A percentile compares a stretch with the other conserved stretches of the same genome.
Evolutionary conservation across 73 alveolate genomes (phyloP).

Genomic region (Tetrahymena elliotti): DNA sequence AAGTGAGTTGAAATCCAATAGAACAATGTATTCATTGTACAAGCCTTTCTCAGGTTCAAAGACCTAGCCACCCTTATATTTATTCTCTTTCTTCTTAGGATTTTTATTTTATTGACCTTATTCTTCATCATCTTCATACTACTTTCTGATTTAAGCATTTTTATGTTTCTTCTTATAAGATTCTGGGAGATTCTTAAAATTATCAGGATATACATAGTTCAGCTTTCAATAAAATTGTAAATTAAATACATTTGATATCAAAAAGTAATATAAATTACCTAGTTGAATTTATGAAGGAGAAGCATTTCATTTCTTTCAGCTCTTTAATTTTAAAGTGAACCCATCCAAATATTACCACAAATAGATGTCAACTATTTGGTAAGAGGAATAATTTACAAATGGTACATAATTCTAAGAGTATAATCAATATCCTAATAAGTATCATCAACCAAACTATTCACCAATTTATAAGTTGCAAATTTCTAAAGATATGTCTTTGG

Average conservation of each 20-base stretch:
- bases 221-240: not conserved
- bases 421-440: constrained; percentile 74
- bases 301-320: constrained; percentile 99
- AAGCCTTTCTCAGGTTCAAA: constrained; percentile 96
- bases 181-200: constrained; percentile 49
- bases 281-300: constrained; percentile 91
- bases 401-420: constrained; percentile 62
- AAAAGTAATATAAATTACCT: no score
- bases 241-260: no score
- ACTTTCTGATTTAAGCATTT: constrained; percentile 37
- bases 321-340: constrained; percentile 95
- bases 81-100: constrained; percentile 74
- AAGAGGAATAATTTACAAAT: constrained; percentile 83
- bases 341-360: constrained; percentile 98
- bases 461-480: constrained; percentile 46
- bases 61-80: constrained; percentile 96
- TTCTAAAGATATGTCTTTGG: constrained; percentile 53
- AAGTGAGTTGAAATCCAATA: constrained; percentile 97
- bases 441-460: constrained; percentile 53
- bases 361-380: constrained; percentile 93
- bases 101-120: constrained; percentile 40
- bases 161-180: constrained; percentile 70
- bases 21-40: constrained; percentile 89
- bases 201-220: not conserved
- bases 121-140: constrained; percentile 61